Conservation (phyloP, 1,139 yeast species). For the Sugiyamaella grinbergsii region DNA sequence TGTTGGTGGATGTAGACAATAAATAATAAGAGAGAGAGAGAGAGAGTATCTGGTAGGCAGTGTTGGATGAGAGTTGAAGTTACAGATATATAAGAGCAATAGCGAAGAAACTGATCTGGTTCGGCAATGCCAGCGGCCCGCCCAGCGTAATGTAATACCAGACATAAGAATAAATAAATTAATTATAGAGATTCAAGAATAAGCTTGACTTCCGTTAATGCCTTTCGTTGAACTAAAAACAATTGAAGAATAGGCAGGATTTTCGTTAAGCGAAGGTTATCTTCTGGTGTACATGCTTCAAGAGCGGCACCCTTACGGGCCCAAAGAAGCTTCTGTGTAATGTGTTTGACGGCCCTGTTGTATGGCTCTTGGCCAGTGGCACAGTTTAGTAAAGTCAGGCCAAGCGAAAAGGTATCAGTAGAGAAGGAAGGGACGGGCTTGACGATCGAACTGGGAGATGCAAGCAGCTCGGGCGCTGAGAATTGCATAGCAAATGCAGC, state of each 20-base stretch:
- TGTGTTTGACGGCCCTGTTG: slow-evolving; percentile 29
- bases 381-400: slow-evolving; percentile 30
- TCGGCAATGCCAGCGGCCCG: no score
- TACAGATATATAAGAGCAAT: no score
- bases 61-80: no score
- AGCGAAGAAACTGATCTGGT: no score
- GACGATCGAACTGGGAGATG: slow-evolving; percentile 3
- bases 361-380: slow-evolving; percentile 35
- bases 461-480: slow-evolving; percentile 34
- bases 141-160: no score
- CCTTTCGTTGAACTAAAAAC: slow-evolving; percentile 18
- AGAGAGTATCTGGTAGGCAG: no score
- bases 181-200: no score
- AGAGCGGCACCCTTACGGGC: slow-evolving; percentile 32
- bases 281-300: slow-evolving; percentile 29
- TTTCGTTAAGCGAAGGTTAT: slow-evolving; percentile 22
- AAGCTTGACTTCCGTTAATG: slow-evolving; percentile 8
- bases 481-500: slow-evolving; percentile 30
- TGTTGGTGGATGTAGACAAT: no score
- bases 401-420: slow-evolving; percentile 32
- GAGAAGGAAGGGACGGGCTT: slow-evolving; percentile 25
- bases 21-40: no score
- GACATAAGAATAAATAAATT: no score
- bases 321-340: slow-evolving; percentile 34
- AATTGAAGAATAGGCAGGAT: slow-evolving; percentile 24